Base-by-base conservation (phyloP, 805 yeast species). In the Kurtzmaniella cleridarum region DNA sequence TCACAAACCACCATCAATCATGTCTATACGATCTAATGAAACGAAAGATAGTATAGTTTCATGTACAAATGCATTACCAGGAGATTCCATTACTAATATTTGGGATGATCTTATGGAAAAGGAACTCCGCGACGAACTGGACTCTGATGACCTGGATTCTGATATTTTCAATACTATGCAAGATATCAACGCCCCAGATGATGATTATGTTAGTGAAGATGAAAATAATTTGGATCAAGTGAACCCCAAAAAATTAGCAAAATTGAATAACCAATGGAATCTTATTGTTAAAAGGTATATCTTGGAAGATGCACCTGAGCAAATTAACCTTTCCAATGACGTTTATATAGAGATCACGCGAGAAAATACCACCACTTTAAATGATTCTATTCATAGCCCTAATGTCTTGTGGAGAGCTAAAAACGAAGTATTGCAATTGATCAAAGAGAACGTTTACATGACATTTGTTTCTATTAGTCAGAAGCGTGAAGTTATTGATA, bases 251-350 rank as follows among this genome's bases (percentile, higher is more conserved):
- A n/a, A n/a, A 14, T 5, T 20, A 20, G 24, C 24, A 5, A 17
- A 55, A 30, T 31, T 60, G 12, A 31, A 27, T 1, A 46, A 47
- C 27, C 69, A 69, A 43, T 71, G 74, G 65, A 44, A 52, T 16
- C 42, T 49, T 38, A 67, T 77, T 31, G 53, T 77, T 13, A 43
- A 49, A 16, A 54, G 48, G n/a, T 76, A 66, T 48, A 63, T 77
- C 30, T 41, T 46, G 10, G 60, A 58, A 11, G 64, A 72, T 39
- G 61, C 81, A 1, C 66, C 69, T 2, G 60, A 59, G 30, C 79
- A 77, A 50, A 64, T 77, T 42, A 77, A 76, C 51, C 45, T 77
- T 17, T 71, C 79, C 0, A 50, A 60, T 42, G 58, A 61, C 6
- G 56, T 72, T 2, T 60, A 54, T 42, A 51, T 59, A 12, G 46